Evolutionary conservation across 139 green algal genomes (phyloP).

Genomic region (Haematococcus sp.): DNA sequence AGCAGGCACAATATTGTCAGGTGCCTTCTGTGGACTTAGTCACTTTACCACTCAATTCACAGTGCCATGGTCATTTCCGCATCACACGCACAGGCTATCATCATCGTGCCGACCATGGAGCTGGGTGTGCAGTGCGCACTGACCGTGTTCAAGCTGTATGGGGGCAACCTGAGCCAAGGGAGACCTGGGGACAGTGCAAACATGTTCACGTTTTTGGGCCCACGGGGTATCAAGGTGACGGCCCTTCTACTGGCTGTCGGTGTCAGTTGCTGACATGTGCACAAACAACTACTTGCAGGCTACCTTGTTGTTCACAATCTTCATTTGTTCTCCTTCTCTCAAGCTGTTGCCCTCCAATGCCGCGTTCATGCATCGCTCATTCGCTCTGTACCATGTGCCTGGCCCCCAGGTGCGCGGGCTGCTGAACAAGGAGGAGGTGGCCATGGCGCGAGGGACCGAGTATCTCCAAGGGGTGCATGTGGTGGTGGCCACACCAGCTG

Average conservation of each 20-base stretch:
- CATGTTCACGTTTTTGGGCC: conserved; percentile 82
- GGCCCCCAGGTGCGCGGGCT: conserved; percentile 63
- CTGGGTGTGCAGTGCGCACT: conserved; percentile 83
- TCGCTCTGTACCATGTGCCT: conserved; percentile 2
- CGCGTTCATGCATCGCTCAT: too few relatives aligned
- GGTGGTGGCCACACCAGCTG: conserved; percentile 69
- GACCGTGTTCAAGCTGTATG: conserved; percentile 75
- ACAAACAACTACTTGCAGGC: neutral
- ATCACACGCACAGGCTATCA: too few relatives aligned
- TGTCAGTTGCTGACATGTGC: neutral
- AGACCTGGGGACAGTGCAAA: conserved; percentile 69
- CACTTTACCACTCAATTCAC: too few relatives aligned
- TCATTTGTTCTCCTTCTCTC: too few relatives aligned
- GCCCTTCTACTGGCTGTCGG: neutral
- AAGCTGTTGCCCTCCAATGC: too few relatives aligned
- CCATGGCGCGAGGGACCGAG: conserved; percentile 34
- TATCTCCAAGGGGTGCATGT: conserved; percentile 65
- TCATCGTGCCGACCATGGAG: conserved; percentile 85
- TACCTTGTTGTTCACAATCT: neutral
- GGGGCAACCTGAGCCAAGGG: conserved; percentile 64
- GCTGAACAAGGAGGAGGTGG: conserved; percentile 76
- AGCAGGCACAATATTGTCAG: too few relatives aligned
- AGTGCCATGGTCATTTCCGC: too few relatives aligned
- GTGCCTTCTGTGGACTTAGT: too few relatives aligned
- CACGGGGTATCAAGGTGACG: conserved; percentile 65